These are phyloP conservation scores for Trichocomaceae sp. DNA, from an alignment of 2,329 filamentous ascomycete genomes.

Conservation along the genomic window DNA sequence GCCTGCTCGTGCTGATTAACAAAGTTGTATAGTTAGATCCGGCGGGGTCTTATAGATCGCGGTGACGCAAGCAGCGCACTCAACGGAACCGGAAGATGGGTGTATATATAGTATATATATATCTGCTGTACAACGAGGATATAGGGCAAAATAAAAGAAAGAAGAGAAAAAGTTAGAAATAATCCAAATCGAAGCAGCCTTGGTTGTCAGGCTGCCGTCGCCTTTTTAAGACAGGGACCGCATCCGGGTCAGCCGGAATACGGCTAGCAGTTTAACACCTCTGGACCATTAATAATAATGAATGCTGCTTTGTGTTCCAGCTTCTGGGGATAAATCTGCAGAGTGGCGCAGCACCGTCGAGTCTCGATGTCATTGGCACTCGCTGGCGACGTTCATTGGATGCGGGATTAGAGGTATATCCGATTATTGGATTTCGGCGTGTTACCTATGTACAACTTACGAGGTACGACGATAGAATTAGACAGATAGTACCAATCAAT, in stretches of 20 bases:
- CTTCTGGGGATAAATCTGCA: not conserved
- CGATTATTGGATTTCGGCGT: too few relatives aligned
- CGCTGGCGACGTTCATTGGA: slow-evolving; percentile 1
- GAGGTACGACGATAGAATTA: too few relatives aligned
- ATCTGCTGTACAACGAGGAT: too few relatives aligned
- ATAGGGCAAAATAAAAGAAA: not conserved
- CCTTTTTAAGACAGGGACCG: not conserved
- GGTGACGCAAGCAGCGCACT: not conserved
- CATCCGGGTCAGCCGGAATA: slow-evolving; percentile 6
- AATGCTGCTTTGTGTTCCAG: not conserved
- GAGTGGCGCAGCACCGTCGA: slow-evolving; percentile 7
- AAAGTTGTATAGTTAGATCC: not conserved
- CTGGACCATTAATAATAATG: slow-evolving; percentile 2
- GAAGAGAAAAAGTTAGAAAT: not conserved
- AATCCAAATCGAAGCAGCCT: not conserved
- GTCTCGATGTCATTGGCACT: slow-evolving; percentile 12
- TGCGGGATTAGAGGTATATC: not conserved
- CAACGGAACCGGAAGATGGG: too few relatives aligned
- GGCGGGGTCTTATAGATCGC: not conserved
- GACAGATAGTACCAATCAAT: too few relatives aligned
- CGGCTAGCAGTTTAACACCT: not conserved
- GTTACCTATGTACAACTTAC: too few relatives aligned
- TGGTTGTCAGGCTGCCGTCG: not conserved
- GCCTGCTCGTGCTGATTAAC: not conserved
- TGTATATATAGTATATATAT: too few relatives aligned